Conservation (phyloP, 2,329 filamentous ascomycete genomes). For the Periconia digitata region DNA sequence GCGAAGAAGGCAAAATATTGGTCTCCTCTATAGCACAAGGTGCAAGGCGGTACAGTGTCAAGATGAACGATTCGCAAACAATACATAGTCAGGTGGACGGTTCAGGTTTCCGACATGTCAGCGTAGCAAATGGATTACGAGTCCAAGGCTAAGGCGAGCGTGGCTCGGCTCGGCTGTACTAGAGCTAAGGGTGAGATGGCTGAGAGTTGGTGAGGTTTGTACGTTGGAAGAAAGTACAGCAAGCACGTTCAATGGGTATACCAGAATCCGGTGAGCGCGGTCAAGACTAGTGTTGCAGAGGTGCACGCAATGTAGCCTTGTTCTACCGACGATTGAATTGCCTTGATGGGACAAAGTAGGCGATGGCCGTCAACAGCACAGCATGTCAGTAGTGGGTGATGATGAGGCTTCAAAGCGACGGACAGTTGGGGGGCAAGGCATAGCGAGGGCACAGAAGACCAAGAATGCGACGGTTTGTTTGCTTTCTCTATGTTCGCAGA, state of each 20-base stretch:
- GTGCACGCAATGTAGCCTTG: no score
- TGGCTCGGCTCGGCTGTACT: neutral
- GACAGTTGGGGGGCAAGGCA: no score
- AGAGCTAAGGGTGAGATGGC: neutral
- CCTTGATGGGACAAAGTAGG: neutral
- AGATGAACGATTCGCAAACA: neutral
- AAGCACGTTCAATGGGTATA: no score
- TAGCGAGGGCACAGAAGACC: no score
- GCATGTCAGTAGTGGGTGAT: neutral
- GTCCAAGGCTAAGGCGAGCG: neutral
- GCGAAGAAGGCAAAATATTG: conserved; percentile 1
- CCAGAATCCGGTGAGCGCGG: no score
- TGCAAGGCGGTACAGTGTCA: neutral
- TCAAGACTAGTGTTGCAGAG: no score
- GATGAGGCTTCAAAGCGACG: no score
- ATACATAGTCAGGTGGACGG: neutral
- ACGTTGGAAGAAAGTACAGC: neutral
- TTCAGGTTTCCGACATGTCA: neutral
- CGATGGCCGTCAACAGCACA: neutral
- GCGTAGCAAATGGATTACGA: neutral
- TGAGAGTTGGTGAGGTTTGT: neutral
- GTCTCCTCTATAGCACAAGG: neutral
- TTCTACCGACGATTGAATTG: no score
- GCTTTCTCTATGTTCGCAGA: neutral
- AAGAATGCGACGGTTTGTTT: no score